Evolutionary conservation across 2,329 filamentous ascomycete species (phyloP).

Genomic region (Microcyclospora tardicrescens): DNA sequence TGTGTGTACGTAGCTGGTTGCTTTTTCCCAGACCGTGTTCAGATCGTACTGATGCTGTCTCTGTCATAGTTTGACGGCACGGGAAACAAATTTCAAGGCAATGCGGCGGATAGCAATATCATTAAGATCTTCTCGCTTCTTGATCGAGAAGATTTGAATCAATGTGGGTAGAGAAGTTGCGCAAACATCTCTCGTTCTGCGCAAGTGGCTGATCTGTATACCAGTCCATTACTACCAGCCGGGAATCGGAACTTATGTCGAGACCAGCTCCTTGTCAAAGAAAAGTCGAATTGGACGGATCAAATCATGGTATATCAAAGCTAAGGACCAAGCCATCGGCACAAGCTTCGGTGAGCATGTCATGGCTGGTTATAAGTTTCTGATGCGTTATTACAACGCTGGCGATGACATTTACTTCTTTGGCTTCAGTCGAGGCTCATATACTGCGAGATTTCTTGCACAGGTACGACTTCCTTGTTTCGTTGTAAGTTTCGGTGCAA

Average conservation of each 20-base stretch:
- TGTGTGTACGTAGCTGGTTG: no score
- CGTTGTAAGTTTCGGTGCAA: no score
- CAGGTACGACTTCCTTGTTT: conserved; percentile 31
- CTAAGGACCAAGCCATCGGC: conserved; percentile 68
- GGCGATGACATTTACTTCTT: conserved; percentile 24
- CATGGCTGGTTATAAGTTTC: conserved; percentile 59
- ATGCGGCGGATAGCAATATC: conserved; percentile 33
- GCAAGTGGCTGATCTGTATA: background rate
- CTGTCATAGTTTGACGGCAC: conserved; percentile 26
- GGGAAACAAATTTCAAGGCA: conserved; percentile 30
- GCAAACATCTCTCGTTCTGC: no score
- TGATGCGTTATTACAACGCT: conserved; percentile 21
- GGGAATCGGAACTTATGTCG: conserved; percentile 62
- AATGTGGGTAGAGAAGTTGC: conserved; percentile 29
- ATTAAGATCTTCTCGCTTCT: conserved; percentile 63
- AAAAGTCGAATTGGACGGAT: conserved; percentile 43
- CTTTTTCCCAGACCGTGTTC: no score
- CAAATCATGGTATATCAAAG: conserved; percentile 55
- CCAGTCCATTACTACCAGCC: conserved; percentile 50
- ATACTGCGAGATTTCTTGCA: conserved; percentile 39
- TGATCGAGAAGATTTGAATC: conserved; percentile 48
- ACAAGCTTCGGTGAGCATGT: conserved; percentile 73
- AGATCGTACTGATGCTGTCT: no score
- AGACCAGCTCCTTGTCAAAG: conserved; percentile 46
- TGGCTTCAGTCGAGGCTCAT: conserved; percentile 23